phyloP scores from a whole-genome alignment of 1,284 basidiomycete species.

The Tremellales sp. region DNA sequence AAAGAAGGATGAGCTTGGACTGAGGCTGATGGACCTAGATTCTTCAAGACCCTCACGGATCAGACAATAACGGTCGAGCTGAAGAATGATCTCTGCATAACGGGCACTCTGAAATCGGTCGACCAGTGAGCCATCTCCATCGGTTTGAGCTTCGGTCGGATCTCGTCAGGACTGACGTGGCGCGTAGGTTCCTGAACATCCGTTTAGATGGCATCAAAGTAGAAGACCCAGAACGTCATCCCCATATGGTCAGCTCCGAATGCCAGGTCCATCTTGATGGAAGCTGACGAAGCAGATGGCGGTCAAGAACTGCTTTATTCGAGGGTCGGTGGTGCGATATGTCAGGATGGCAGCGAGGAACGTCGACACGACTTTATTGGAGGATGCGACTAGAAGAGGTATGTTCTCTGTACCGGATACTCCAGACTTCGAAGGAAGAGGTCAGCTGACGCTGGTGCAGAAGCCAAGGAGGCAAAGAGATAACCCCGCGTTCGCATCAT shows the following conservation, averaged over 20 bases:
- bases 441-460: no score
- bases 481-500: no score
- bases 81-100: conserved; percentile 98
- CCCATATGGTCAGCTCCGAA: conserved; percentile 82
- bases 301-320: conserved; percentile 98
- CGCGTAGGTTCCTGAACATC: conserved; percentile 97
- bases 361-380: conserved; percentile 91
- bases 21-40: conserved; percentile 41
- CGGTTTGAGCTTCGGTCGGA: no score
- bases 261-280: not conserved
- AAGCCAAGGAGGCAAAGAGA: conserved; percentile 41
- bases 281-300: conserved; percentile 69
- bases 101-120: conserved; percentile 92
- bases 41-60: conserved; percentile 98
- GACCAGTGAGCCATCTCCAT: conserved; percentile 70
- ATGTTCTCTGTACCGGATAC: no score
- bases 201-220: conserved; percentile 92
- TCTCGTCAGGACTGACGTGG: not conserved
- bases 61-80: conserved; percentile 96
- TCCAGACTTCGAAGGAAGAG: no score
- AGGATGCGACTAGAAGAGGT: conserved; percentile 97
- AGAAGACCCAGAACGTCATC: conserved; percentile 85
- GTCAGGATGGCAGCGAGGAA: conserved; percentile 88
- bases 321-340: conserved; percentile 96
- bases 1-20: not conserved